Base-by-base conservation (phyloP, 2,329 filamentous ascomycete species). In the Neofusicoccum kwambonambiense region DNA sequence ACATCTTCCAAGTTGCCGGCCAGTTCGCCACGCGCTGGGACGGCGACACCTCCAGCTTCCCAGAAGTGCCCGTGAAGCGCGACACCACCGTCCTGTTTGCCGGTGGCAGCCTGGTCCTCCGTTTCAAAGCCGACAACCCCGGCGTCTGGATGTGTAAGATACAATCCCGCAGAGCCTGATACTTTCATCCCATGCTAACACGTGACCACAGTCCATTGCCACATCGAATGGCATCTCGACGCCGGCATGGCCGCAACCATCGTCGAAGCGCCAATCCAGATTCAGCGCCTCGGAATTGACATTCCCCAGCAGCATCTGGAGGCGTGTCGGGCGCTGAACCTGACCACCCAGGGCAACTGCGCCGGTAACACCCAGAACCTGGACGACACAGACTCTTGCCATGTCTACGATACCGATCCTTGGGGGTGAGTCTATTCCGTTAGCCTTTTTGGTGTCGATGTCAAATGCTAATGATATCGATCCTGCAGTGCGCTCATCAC, bases 21-120 rank as follows among this genome's bases (percentile, higher is more conserved):
- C 87, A 89, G 78, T 77, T 68, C 75, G 12, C 70, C 67, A 45
- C 13, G 2, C 47, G 35, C 31, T 68, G 78, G 0, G 80, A 80
- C 45, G 70, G 79, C 17, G 78, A 79, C 11, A 76, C 82, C 22
- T 78, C 78, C 0, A 75, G 78, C 22, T 87, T 86, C 69, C 82
- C 84, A 0, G 67, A 77, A 7, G 79, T 80, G 2, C 90, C 90
- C 0, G 86, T 90, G 81, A 80, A 87, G n/a, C 80, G 90, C 7
- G 90, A 93, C 67, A 90, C 88, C 0, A 73, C 90, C 1, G 82
- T 90, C 1, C 74, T 91, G 0, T 82, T 81, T 19, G 87, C 88
- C 0, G 80, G 84, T 31, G 88, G 89, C 1, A 85, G 89, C 70
- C 83, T 89, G n/a, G 89, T 92, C 3, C 70, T 93, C 19, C 72